These are phyloP conservation scores for Glomus cerebriforme DNA, from an alignment of 192 early-diverging fungal genomes.

Conservation along the genomic window DNA sequence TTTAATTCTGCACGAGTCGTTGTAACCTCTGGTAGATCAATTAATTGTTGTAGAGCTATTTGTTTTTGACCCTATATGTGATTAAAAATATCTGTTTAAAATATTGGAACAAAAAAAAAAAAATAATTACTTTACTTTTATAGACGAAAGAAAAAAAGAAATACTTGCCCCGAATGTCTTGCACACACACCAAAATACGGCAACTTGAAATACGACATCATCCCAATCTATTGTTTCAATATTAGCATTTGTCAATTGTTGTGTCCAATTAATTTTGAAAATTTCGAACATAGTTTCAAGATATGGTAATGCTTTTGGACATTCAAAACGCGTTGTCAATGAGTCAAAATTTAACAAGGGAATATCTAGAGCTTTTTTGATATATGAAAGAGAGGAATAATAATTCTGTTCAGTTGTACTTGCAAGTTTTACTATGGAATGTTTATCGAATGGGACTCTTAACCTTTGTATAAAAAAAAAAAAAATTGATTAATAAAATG, in stretches of 20 bases:
- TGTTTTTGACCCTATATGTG: neutral
- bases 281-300: constrained; percentile 13
- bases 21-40: neutral
- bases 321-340: neutral
- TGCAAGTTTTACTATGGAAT: neutral
- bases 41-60: neutral
- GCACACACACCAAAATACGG: constrained; percentile 14
- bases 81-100: neutral
- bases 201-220: constrained; percentile 6
- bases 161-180: neutral
- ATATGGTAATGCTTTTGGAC: neutral
- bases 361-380: neutral
- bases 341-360: neutral
- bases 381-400: constrained; percentile 1
- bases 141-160: neutral
- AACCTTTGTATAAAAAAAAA: neutral
- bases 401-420: constrained; percentile 16
- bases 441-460: neutral
- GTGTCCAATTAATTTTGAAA: constrained; percentile 6
- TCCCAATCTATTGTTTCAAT: constrained; percentile 2
- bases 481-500: neutral
- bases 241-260: neutral
- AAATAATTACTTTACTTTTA: neutral
- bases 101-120: neutral
- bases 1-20: neutral